These are phyloP conservation scores for Cephalotrichum gorgonifer DNA, from an alignment of 2,329 filamentous ascomycete species.

Conservation along the genomic window DNA sequence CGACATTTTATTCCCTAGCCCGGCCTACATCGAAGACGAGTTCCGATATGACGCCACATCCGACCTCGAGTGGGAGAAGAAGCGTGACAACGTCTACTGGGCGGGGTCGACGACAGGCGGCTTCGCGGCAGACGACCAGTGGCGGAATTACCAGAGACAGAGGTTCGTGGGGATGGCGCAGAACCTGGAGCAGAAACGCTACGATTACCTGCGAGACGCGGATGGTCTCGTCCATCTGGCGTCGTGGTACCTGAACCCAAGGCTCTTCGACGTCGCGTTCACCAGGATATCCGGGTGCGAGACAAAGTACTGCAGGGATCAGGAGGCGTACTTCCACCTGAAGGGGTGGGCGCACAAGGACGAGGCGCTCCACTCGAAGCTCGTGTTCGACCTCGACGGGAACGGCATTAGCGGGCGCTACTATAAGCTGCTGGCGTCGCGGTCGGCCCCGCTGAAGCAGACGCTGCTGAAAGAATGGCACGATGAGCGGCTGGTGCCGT, in stretches of 20 bases:
- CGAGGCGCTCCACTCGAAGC: conserved; percentile 23
- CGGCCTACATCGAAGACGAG: conserved; percentile 32
- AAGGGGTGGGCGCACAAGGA: conserved; percentile 21
- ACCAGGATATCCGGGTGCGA: conserved; percentile 35
- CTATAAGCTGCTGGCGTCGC: conserved; percentile 37
- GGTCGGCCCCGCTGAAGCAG: conserved; percentile 37
- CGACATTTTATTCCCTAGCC: conserved; percentile 41
- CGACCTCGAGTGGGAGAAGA: conserved; percentile 37
- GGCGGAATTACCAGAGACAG: conserved; percentile 36
- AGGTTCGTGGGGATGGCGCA: conserved; percentile 28
- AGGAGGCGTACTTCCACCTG: conserved; percentile 18
- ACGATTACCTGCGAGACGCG: conserved; percentile 20
- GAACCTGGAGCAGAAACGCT: conserved; percentile 13
- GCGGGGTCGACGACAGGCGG: conserved; percentile 44
- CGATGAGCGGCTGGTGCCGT: conserved; percentile 42
- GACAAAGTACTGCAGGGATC: conserved; percentile 21
- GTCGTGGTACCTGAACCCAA: conserved; percentile 20
- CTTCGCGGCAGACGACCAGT: conserved; percentile 20
- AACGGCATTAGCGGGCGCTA: conserved; percentile 45
- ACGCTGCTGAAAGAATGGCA: conserved; percentile 47
- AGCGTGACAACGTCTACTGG: conserved; percentile 44
- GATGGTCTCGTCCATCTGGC: conserved; percentile 9
- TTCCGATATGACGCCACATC: conserved; percentile 27
- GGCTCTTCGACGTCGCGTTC: conserved; percentile 33
- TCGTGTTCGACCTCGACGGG: conserved; percentile 44